These are phyloP conservation scores for Colletotrichum spinosum DNA, from an alignment of 2,329 filamentous ascomycete species.

Conservation along the genomic window DNA sequence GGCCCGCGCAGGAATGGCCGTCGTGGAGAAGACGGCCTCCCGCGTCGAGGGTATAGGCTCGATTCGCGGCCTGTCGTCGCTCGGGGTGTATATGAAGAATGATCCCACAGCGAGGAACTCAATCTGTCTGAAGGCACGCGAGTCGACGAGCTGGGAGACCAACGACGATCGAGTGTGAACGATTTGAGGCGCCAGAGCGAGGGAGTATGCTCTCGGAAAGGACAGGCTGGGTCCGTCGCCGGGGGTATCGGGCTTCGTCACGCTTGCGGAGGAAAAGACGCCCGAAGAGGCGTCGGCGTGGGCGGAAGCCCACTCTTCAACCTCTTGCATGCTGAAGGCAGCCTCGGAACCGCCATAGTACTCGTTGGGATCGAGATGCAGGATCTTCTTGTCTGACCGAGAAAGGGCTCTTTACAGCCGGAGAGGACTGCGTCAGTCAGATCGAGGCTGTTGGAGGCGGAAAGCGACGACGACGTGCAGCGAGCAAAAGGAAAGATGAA, in stretches of 20 bases:
- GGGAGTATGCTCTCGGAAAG: slow-evolving; percentile 79
- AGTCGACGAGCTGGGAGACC: slow-evolving; percentile 85
- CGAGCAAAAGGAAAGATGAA: slow-evolving; percentile 40
- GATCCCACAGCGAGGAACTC: slow-evolving; percentile 94
- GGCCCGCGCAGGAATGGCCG: slow-evolving; percentile 78
- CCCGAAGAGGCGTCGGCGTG: slow-evolving; percentile 46
- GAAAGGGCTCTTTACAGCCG: slow-evolving; percentile 81
- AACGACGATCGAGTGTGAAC: slow-evolving; percentile 86
- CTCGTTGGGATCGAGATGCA: slow-evolving; percentile 88
- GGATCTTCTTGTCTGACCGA: slow-evolving; percentile 88
- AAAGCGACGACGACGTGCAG: slow-evolving; percentile 30
- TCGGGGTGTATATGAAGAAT: slow-evolving; percentile 80
- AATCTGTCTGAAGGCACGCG: slow-evolving; percentile 86
- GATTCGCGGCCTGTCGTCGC: slow-evolving; percentile 53
- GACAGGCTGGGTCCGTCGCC: slow-evolving; percentile 51
- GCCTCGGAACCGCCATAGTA: slow-evolving; percentile 92
- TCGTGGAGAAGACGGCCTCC: slow-evolving; percentile 90
- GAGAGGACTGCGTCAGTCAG: slow-evolving; percentile 77
- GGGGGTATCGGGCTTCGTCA: slow-evolving; percentile 50
- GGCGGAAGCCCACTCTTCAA: slow-evolving; percentile 75
- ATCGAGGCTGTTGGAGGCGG: slow-evolving; percentile 52
- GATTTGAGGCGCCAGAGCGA: slow-evolving; percentile 87
- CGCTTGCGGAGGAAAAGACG: slow-evolving; percentile 51
- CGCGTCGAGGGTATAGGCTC: slow-evolving; percentile 86
- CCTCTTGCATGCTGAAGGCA: slow-evolving; percentile 85